Percentiles rank a stretch among this genome's conserved stretches.
Conservation (phyloP, 2,329 filamentous ascomycete species). For the Stemphylium lycopersici region DNA sequence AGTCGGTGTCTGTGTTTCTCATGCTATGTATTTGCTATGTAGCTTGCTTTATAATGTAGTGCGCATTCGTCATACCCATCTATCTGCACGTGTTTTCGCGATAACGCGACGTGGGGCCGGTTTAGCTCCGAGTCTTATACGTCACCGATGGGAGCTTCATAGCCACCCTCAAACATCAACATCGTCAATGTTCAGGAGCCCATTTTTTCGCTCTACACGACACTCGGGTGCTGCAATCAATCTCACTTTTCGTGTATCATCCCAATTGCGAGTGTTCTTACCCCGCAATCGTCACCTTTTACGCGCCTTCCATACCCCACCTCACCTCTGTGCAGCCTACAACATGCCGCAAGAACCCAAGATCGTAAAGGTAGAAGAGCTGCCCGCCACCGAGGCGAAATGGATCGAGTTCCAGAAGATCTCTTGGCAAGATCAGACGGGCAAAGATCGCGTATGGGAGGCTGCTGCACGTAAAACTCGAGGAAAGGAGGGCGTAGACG, state of each 20-base stretch:
- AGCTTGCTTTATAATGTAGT: too few species aligned
- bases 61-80: too few species aligned
- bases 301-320: slow-evolving; percentile 22
- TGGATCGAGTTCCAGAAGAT: slow-evolving; percentile 65
- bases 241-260: not conserved
- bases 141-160: slow-evolving; percentile 5
- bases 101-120: slow-evolving; percentile 21
- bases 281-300: not conserved
- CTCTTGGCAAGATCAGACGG: slow-evolving; percentile 56
- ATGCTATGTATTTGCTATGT: too few species aligned
- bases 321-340: slow-evolving; percentile 29
- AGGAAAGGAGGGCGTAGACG: slow-evolving; percentile 63
- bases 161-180: not conserved
- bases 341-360: slow-evolving; percentile 43
- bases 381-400: slow-evolving; percentile 59
- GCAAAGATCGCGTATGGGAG: slow-evolving; percentile 57
- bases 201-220: not conserved
- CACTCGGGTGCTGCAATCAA: not conserved
- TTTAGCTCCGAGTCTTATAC: slow-evolving; percentile 16
- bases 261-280: not conserved
- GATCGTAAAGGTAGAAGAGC: slow-evolving; percentile 51
- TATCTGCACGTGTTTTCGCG: slow-evolving; percentile 10
- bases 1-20: too few species aligned
- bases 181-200: not conserved
- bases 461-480: slow-evolving; percentile 59